phyloP scores from a whole-genome alignment of 192 early-diverging fungal species.

The Funneliformis geosporum region DNA sequence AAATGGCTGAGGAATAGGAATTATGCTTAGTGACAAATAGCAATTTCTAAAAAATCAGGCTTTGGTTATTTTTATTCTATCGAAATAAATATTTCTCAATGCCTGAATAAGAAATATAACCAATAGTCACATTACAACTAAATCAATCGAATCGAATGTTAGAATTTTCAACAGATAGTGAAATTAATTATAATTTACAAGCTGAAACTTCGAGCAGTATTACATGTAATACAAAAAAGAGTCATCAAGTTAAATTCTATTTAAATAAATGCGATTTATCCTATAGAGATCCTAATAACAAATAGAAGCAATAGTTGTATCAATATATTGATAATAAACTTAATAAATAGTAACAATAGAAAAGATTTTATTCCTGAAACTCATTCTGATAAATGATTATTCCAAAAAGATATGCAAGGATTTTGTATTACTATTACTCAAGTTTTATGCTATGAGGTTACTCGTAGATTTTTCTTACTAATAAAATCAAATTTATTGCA shows the following conservation, averaged over 20 bases:
- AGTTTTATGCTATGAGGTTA: neutral
- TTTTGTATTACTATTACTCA: too few species aligned
- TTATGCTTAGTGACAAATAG: neutral
- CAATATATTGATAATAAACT: neutral
- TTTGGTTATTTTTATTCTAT: neutral
- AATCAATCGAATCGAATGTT: neutral
- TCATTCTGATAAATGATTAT: neutral
- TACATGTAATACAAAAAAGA: neutral
- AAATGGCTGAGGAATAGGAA: neutral
- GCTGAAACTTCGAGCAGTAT: neutral
- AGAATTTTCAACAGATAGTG: neutral
- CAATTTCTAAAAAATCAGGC: neutral
- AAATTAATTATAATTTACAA: neutral
- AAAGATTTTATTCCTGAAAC: neutral
- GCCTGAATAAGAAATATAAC: neutral
- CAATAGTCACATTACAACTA: neutral
- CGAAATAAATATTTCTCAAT: neutral
- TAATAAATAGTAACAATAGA: neutral
- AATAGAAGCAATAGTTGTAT: neutral
- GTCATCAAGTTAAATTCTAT: neutral
- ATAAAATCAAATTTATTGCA: neutral
- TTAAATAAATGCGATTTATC: neutral
- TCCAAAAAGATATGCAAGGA: neutral
- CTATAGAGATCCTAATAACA: neutral
- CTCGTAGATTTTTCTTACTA: neutral